Conservation (phyloP, 2,329 filamentous ascomycete genomes). For the Pestalotiopsis sp. region DNA sequence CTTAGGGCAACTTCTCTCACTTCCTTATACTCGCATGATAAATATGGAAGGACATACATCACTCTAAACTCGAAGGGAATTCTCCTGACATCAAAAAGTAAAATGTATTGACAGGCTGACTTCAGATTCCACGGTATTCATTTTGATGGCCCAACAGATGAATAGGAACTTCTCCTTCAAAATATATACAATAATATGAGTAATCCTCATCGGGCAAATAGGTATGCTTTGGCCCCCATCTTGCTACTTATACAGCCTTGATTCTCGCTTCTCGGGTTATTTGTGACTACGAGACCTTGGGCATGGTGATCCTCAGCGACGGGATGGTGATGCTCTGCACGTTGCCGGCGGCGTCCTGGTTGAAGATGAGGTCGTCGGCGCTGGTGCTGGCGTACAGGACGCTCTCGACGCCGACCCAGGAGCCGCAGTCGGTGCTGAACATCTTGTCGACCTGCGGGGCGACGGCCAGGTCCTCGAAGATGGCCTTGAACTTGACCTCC, state of each 20-base stretch:
- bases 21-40: no score
- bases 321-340: slow-evolving; percentile 27
- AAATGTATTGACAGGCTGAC: not conserved
- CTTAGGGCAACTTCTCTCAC: no score
- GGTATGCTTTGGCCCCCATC: not conserved
- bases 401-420: slow-evolving; percentile 30
- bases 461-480: slow-evolving; percentile 32
- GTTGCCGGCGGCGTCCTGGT: slow-evolving; percentile 24
- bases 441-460: slow-evolving; percentile 24
- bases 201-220: not conserved
- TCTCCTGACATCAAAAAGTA: not conserved
- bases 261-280: not conserved
- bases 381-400: slow-evolving; percentile 29
- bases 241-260: not conserved
- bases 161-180: not conserved
- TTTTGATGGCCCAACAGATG: not conserved
- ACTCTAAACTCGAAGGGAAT: no score
- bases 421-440: slow-evolving; percentile 37
- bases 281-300: slow-evolving; percentile 18
- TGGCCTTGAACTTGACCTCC: slow-evolving; percentile 32
- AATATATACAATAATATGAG: slow-evolving; percentile 4
- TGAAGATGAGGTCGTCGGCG: slow-evolving; percentile 30
- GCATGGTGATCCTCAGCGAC: slow-evolving; percentile 27
- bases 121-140: not conserved
- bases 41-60: no score